Base-by-base conservation (phyloP, 106 monocot genomes). In the Dendrobium catenatum region DNA sequence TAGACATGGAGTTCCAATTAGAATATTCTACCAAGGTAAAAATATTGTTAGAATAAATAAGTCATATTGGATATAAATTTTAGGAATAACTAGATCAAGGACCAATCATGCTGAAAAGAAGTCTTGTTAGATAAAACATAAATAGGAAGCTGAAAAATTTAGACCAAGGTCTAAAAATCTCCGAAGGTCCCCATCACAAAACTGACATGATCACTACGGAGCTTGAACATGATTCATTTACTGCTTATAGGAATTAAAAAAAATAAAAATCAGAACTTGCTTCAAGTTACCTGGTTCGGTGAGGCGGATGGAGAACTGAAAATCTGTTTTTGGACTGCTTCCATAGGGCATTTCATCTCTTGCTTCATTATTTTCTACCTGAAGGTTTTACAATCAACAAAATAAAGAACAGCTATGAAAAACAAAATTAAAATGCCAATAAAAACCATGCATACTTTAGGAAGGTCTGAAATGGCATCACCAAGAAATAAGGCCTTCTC, bases 261-360 rank as follows among this genome's bases (percentile, higher is more conserved):
- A 9, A 67, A 67, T 37, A 70, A 15, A 37, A 31, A 70, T 0
- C 16, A 70, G 3, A 37, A 15, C 37, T 70, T 70, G 33, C n/a
- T 70, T 33, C 37, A 37, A 70, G 33, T 6, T 79, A 79, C 83
- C 79, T 17, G 72, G 67, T 33, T 43, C 72, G 9, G 18, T 27
- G 2, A 79, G 79, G 24, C 83, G 78, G 44, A 83, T 83, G 2
- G 72, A 83, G 11, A 24, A 18, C 68, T 83, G 83, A 51, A 83
- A 83, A 55, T 79, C 56, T 17, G 83, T 83, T 74, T 73, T 78
- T 11, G 83, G 73, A 58, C 24, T 16, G 8, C 29, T 46, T 42
- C 20, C 42, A 47, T 83, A 83, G 20, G 43, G 26, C 83, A 83
- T 79, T 51, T 79, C 83, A 79, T 83, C 83, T 72, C 83, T 79